Evolutionary conservation across 768 basidiomycete genomes (phyloP).

Genomic region (Tephrocybe sp.): DNA sequence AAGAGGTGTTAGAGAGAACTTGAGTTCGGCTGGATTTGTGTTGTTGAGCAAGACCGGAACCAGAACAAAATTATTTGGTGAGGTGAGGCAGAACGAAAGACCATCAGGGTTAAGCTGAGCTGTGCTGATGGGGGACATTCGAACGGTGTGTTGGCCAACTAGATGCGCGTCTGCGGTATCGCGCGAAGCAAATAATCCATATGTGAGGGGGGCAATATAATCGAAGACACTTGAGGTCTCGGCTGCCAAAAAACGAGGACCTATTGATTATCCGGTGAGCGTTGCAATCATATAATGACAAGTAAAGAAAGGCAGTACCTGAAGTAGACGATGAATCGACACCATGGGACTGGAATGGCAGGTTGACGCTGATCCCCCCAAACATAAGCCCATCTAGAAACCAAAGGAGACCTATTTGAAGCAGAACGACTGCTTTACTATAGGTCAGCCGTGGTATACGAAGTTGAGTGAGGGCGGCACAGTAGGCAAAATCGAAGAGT

Average conservation of each 20-base stretch:
- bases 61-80: constrained; percentile 50
- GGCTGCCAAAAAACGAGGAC: constrained; percentile 34
- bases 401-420: constrained; percentile 61
- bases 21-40: constrained; percentile 67
- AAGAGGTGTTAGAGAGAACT: constrained; percentile 72
- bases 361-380: constrained; percentile 63
- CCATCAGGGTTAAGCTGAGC: constrained; percentile 82
- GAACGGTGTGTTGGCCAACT: constrained; percentile 86
- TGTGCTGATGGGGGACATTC: constrained; percentile 91
- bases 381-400: constrained; percentile 69
- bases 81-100: constrained; percentile 70
- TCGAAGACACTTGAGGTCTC: constrained; percentile 47
- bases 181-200: constrained; percentile 46
- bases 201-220: constrained; percentile 44
- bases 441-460: constrained; percentile 76
- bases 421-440: constrained; percentile 54
- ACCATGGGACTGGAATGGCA: constrained; percentile 7
- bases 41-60: constrained; percentile 90
- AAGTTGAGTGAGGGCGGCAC: constrained; percentile 52
- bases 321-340: constrained; percentile 17
- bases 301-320: constrained; percentile 24
- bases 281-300: background rate
- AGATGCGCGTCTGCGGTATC: constrained; percentile 54
- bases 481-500: constrained; percentile 63
- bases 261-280: constrained; percentile 14